Evolutionary conservation across 78 protist species (phyloP), one percentile per base, ranked within the genome.

Genomic region (Dictyostelium brefeldianum): DNA sequence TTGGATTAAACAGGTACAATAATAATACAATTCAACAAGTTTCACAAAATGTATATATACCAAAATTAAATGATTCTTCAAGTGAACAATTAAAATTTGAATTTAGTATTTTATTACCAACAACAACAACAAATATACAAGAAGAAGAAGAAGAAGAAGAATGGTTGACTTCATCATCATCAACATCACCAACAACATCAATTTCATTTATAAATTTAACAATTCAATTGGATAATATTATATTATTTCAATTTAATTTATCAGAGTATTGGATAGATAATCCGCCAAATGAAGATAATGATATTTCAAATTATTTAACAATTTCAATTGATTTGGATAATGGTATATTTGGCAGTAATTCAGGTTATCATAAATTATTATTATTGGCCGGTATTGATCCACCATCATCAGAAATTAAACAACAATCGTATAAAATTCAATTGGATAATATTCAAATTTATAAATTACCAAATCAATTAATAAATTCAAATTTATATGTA

Each of bases 401-500:
- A 1, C 12, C 73, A 0, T 57, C 11, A 12, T 57, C 11, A 12
- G 3, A 22, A 62, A 25, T 62, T 1, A 59, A 62, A 62, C 10
- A 31, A 62, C 11, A 62, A 7, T 36, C 31, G 22, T 31, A 29
- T 14, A 15, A 15, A 67, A 67, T 67, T 67, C 14, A 43, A 31
- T 29, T 67, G 7, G 75, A 67, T 67, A 67, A 67, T 67, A 31
- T 67, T 67, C 29, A 29, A 31, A 67, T 67, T 31, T 67, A 67
- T 31, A 67, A 67, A 67, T 67, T 31, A 31, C 75, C 75, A 67
- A 67, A 14, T 67, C 47, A 67, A 67, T 27, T 41, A 12, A 15
- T 67, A 4, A 31, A 36, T 17, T 67, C 75, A 31, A 65, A 81
- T 69, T 27, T 81, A 50, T 81, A 81, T 81, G 25, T 81, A 46